Base-by-base conservation (phyloP, 257 asterid species). In the Perilla frutescens region DNA sequence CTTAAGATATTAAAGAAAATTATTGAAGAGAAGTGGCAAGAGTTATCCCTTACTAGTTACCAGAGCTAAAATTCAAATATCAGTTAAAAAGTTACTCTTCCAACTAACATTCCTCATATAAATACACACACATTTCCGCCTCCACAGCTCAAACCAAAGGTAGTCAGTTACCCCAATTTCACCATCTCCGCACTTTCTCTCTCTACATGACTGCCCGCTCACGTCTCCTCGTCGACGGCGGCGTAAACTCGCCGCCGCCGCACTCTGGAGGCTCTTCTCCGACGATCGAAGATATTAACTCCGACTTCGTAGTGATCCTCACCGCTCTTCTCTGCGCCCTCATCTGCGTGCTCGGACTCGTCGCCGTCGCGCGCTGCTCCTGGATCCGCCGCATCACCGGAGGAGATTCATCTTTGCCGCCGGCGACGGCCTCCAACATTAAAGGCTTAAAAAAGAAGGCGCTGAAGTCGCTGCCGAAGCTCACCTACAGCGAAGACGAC, bases 261-360 rank as follows among this genome's bases (percentile, higher is more conserved):
- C 44, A 20, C 26, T 20, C 82, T 2, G 11, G 3, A 1, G 69
- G 36, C 54, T 60, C 79, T 11, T 32, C 81, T 31, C 57, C 69
- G 32, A 6, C 73, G 58, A 29, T 66, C 70, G 65, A 71, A 1
- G 2, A 80, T 9, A 63, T 76, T 40, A 39, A 82, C 67, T 41
- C 82, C 55, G 85, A 82, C 75, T 72, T 72, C 74, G 45, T 78
- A 0, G 82, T 85, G 1, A 78, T 82, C 79, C 77, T 82, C 79
- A 80, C 85, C 68, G 82, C 80, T 7, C 84, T 85, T 5, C 78
- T 80, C 68, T 85, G 87, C 74, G 89, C 85, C 2, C 77, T 82
- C 41, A 78, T 85, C 78, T 85, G 87, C 81, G 82, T 85, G 12
- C 72, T 85, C 62, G 87, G 84, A 26, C 83, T 81, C 58, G 62